These are phyloP conservation scores for Limtongia smithiae DNA, from an alignment of 805 yeast genomes.

Conservation along the genomic window DNA sequence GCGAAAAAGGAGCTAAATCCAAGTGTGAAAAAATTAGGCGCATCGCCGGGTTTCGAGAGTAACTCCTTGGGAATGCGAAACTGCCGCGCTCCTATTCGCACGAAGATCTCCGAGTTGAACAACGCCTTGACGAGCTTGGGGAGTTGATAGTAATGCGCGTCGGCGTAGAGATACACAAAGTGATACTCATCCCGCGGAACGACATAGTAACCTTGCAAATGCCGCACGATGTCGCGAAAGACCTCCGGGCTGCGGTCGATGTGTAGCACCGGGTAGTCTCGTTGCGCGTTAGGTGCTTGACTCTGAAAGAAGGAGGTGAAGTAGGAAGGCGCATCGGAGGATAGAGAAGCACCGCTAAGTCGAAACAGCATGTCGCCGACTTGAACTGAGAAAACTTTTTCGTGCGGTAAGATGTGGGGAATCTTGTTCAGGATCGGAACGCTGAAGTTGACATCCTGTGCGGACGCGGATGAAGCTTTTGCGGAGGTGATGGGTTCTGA, in stretches of 20 bases:
- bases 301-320: constrained; percentile 66
- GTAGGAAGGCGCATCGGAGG: constrained; percentile 78
- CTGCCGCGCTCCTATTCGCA: constrained; percentile 55
- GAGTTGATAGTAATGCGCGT: constrained; percentile 68
- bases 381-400: constrained; percentile 28
- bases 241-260: constrained; percentile 73
- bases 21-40: constrained; percentile 72
- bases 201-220: constrained; percentile 71
- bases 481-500: too few species aligned
- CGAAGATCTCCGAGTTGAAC: constrained; percentile 52
- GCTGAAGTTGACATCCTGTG: constrained; percentile 4
- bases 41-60: constrained; percentile 59
- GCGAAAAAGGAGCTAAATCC: constrained; percentile 51
- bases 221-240: constrained; percentile 62
- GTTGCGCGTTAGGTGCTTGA: constrained; percentile 30
- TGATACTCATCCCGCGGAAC: constrained; percentile 57
- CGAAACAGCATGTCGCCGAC: constrained; percentile 29
- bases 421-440: constrained; percentile 17
- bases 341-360: constrained; percentile 57
- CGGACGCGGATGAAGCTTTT: too few species aligned
- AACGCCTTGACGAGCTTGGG: constrained; percentile 52
- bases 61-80: constrained; percentile 59
- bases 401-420: constrained; percentile 26
- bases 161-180: constrained; percentile 60
- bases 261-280: constrained; percentile 43